These are phyloP conservation scores for Lactarius trivialis DNA, from an alignment of 768 basidiomycete genomes.

Conservation along the genomic window DNA sequence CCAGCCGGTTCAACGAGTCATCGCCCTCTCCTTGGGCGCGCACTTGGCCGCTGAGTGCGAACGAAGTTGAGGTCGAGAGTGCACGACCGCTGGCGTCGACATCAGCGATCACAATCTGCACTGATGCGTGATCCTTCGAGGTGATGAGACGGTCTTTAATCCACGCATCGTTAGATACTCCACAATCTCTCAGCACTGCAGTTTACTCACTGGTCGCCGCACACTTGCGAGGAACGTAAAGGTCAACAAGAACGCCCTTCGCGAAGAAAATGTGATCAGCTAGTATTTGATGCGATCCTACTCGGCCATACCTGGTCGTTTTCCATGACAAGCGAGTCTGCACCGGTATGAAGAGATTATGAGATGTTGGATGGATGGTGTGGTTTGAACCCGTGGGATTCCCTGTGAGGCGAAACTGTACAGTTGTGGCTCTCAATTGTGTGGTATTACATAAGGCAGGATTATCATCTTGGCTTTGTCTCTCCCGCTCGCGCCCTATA, in stretches of 20 bases:
- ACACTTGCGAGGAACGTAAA: constrained; percentile 99
- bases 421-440: constrained; percentile 14
- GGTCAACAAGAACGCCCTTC: constrained; percentile 97
- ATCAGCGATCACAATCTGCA: constrained; percentile 92
- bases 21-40: constrained; percentile 94
- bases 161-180: constrained; percentile 10
- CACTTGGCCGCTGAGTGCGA: constrained; percentile 91
- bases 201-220: constrained; percentile 85
- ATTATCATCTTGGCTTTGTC: too few relatives aligned
- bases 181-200: not conserved
- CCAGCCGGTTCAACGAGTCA: constrained; percentile 93
- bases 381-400: constrained; percentile 12
- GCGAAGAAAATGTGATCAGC: not conserved
- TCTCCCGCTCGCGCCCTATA: too few relatives aligned
- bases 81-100: constrained; percentile 88
- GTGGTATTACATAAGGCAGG: not conserved
- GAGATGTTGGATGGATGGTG: not conserved
- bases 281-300: not conserved
- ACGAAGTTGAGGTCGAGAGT: constrained; percentile 73
- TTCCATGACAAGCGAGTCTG: constrained; percentile 55
- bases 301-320: constrained; percentile 71
- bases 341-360: not conserved
- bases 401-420: constrained; percentile 16
- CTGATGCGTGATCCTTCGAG: constrained; percentile 98
- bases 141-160: constrained; percentile 89